These are phyloP conservation scores for Amphirosellinia nigrospora DNA, from an alignment of 495 filamentous ascomycete species.

Conservation along the genomic window DNA sequence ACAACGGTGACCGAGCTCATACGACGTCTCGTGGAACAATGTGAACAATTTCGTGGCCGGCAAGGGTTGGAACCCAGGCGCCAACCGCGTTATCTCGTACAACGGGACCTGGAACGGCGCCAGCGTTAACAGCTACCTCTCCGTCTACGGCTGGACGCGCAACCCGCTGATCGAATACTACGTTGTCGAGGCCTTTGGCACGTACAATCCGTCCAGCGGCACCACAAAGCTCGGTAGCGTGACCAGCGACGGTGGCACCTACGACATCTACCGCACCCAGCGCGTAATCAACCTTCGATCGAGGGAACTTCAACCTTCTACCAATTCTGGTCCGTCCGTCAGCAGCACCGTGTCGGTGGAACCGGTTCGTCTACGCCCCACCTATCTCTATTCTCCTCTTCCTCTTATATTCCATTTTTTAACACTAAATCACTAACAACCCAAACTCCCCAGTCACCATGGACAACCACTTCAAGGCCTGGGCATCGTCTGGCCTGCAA, in stretches of 20 bases:
- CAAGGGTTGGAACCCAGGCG: constrained; percentile 67
- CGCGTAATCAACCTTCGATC: constrained; percentile 67
- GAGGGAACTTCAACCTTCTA: constrained; percentile 60
- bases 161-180: constrained; percentile 68
- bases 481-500: constrained; percentile 56
- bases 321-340: constrained; percentile 64
- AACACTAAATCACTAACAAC: neutral
- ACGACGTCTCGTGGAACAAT: constrained; percentile 63
- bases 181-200: constrained; percentile 61
- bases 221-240: constrained; percentile 60
- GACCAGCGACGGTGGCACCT: constrained; percentile 63
- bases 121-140: constrained; percentile 58
- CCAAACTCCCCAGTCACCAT: constrained; percentile 41
- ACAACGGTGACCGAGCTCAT: constrained; percentile 61
- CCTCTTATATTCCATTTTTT: neutral
- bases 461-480: constrained; percentile 69
- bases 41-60: constrained; percentile 70
- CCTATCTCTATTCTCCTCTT: neutral
- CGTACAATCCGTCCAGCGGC: constrained; percentile 60
- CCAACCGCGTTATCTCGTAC: constrained; percentile 48
- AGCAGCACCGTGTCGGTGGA: constrained; percentile 54
- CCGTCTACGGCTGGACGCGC: constrained; percentile 66
- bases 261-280: constrained; percentile 66
- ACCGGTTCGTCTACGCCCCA: constrained; percentile 30
- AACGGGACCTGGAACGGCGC: constrained; percentile 56